Percentiles rank a stretch among this genome's conserved stretches.
Evolutionary conservation across 2,329 filamentous ascomycete genomes (phyloP).

Genomic region (Colletotrichum caudatum): DNA sequence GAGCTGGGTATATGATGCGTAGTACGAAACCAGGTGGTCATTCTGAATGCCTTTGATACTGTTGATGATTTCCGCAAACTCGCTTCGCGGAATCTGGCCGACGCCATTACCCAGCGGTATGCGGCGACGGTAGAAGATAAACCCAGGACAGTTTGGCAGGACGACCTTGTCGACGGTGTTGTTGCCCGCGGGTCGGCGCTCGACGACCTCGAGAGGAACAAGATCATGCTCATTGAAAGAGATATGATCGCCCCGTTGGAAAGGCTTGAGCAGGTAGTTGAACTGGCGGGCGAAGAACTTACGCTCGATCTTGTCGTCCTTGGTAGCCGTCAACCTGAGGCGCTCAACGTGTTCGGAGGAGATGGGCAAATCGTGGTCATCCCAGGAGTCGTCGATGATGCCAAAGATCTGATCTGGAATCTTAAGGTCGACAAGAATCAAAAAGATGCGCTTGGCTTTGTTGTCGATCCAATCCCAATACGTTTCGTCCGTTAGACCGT

Average conservation of each 20-base stretch:
- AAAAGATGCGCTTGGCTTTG: slow-evolving; percentile 76
- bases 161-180: slow-evolving; percentile 68
- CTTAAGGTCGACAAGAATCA: slow-evolving; percentile 77
- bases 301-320: slow-evolving; percentile 73
- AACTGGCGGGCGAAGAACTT: slow-evolving; percentile 80
- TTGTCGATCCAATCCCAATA: slow-evolving; percentile 83
- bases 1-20: slow-evolving; percentile 76
- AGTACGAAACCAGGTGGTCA: slow-evolving; percentile 77
- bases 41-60: slow-evolving; percentile 70
- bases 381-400: slow-evolving; percentile 81
- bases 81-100: slow-evolving; percentile 61
- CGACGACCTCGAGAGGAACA: slow-evolving; percentile 75
- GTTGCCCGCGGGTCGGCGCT: slow-evolving; percentile 62
- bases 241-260: slow-evolving; percentile 71
- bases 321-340: slow-evolving; percentile 69
- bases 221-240: slow-evolving; percentile 76
- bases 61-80: slow-evolving; percentile 72
- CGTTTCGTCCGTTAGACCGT: slow-evolving; percentile 76
- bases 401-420: slow-evolving; percentile 81
- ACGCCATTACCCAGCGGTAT: slow-evolving; percentile 63
- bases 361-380: slow-evolving; percentile 80
- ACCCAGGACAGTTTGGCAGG: slow-evolving; percentile 70
- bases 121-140: slow-evolving; percentile 68
- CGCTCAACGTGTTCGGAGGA: slow-evolving; percentile 73
- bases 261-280: slow-evolving; percentile 73